phyloP scores from a whole-genome alignment of 805 yeast species.

The Maudiozyma bulderi region DNA sequence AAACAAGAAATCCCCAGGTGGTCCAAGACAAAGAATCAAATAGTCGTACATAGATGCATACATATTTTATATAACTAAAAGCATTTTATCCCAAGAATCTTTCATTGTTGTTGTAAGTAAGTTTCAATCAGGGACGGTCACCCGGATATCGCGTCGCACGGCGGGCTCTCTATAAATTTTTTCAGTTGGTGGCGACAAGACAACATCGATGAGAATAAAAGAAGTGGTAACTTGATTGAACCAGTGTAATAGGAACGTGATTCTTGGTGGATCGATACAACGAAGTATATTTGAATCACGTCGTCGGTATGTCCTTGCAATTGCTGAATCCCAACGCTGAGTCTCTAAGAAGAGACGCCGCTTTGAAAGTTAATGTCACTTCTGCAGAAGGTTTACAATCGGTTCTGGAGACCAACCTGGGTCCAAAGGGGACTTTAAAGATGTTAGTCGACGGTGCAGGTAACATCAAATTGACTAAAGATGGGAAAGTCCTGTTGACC shows the following conservation, averaged over 20 bases:
- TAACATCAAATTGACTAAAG: conserved; percentile 88
- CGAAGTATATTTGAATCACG: too few relatives aligned
- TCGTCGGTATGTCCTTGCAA: conserved; percentile 50
- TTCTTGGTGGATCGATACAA: too few relatives aligned
- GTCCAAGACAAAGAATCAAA: conserved; percentile 52
- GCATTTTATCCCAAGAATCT: not conserved
- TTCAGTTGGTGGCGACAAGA: not conserved
- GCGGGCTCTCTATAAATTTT: not conserved
- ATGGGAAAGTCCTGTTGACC: conserved; percentile 83
- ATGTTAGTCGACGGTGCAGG: conserved; percentile 97
- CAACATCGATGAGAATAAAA: not conserved
- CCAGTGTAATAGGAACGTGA: too few relatives aligned
- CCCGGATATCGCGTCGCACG: not conserved
- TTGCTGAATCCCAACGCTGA: conserved; percentile 95
- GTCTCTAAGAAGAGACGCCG: conserved; percentile 90
- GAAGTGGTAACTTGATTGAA: not conserved
- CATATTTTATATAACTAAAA: not conserved
- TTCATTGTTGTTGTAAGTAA: too few relatives aligned
- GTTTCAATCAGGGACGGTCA: not conserved
- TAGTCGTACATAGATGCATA: conserved; percentile 5
- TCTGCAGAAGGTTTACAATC: conserved; percentile 97
- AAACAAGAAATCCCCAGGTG: conserved; percentile 78
- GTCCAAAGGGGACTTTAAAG: conserved; percentile 94
- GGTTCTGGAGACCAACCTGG: conserved; percentile 83
- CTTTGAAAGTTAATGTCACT: conserved; percentile 85